Evolutionary conservation across 2,329 filamentous ascomycete genomes (phyloP), one percentile per base, ranked within the genome.

Genomic region (Onygenales sp.): DNA sequence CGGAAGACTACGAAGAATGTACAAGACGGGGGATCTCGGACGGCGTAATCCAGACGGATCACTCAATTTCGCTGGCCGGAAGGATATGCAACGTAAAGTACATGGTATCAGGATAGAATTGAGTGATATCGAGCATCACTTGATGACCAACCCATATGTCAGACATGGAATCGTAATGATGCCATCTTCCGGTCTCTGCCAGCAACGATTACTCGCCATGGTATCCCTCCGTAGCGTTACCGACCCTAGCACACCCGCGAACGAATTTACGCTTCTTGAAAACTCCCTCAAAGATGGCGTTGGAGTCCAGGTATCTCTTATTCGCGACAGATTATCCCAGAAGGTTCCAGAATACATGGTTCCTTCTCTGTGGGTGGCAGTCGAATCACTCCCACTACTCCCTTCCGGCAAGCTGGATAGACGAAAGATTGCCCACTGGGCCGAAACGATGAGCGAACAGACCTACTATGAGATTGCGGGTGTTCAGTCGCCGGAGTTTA

Each of bases 401-500:
- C 62, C 70, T 2, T 77, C 76, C 6, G 69, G 73, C 0, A 79
- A 79, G 59, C 66, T 71, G 3, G 70, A 75, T 54, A 66, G 68
- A 14, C 9, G 13, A 31, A 75, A 74, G 59, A 17, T 47, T 11
- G 10, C 14, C 14, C n/a, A 47, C 10, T 47, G 14, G 14, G 44
- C 32, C 10, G 57, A 59, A 4, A 54, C 52, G n/a, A 64, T 70
- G 56, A 56, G 59, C 37, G 54, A 57, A 13, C 64, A 70, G 11
- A 59, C 63, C 1, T 63, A 65, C 48, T 48, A 58, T 10, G 56
- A 60, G 40, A 52, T 49, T 2, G 34, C 33, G 2, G 33, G 49
- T 5, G 36, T 42, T 6, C 45, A n/a, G 7, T 11, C 49, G 14
- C 43, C 53, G 1, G 9, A 34, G 2, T 17, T 45, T 7, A 52